Conservation (phyloP, 345 rosid genomes). For the Pistacia atlantica region DNA sequence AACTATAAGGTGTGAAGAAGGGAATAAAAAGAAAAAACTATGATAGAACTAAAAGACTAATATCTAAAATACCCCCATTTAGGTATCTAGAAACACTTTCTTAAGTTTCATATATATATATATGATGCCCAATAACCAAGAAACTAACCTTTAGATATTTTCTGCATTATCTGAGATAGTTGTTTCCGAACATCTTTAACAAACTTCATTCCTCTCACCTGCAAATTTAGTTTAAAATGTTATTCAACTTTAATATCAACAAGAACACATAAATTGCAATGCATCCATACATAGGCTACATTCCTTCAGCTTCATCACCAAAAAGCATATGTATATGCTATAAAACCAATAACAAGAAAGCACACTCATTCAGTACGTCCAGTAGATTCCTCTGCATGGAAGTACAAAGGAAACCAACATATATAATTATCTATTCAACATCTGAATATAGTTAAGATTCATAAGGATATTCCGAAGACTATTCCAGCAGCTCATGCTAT, state of each 20-base stretch:
- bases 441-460: background rate
- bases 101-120: slow-evolving; percentile 4
- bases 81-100: background rate
- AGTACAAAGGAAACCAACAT: background rate
- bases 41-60: background rate
- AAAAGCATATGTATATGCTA: slow-evolving; percentile 1
- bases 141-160: slow-evolving; percentile 73
- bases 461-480: background rate
- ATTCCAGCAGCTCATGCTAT: background rate
- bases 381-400: background rate
- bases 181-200: slow-evolving; percentile 91
- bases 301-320: background rate
- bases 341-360: background rate
- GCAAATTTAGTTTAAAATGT: slow-evolving; percentile 15
- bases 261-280: slow-evolving; percentile 3
- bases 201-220: slow-evolving; percentile 95
- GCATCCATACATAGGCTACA: background rate
- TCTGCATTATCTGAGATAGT: slow-evolving; percentile 87
- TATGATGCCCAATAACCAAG: slow-evolving; percentile 13
- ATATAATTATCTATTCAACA: background rate
- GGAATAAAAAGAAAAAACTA: background rate
- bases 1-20: background rate
- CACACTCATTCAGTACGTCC: background rate
- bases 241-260: slow-evolving; percentile 6
- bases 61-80: background rate